Base-by-base conservation (phyloP, 306 rosid genomes). In the Sesbania bispinosa region DNA sequence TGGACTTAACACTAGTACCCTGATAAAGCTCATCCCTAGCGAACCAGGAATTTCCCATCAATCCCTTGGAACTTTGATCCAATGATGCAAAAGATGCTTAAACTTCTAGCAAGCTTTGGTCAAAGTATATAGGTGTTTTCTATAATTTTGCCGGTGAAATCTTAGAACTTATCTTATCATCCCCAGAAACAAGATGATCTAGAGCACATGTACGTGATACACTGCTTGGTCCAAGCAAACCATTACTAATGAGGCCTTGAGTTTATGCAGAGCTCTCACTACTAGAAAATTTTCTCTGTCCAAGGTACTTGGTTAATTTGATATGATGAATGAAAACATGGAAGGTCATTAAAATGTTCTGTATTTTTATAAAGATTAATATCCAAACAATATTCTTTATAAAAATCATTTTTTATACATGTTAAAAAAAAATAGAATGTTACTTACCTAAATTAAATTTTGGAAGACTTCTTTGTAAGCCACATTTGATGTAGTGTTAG, bases 181-280 rank as follows among this genome's bases (percentile, higher is more conserved):
- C 58, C 55, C 18, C 63, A 27, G 76, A 46, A 66, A 66, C 65
- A 38, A 67, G 81, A 50, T 54, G 68, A 57, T 38, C 51, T 4
- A 62, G 59, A 55, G 47, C 62, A 80, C 74, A 69, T 36, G 36
- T 67, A 73, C 3, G 26, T 27, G 75, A 75, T 58, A 69, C 73
- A 67, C 64, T 32, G 47, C 60, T 80, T 10, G 60, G 69, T 82
- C 77, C 84, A 67, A 67, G 50, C 54, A 73, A 66, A 21, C 62
- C 45, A 11, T 74, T 67, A 73, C 55, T 46, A 7, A 15, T 16
- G 38, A 74, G 52, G 62, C 16, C 61, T 55, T 67, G 77, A 48
- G 74, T 72, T 51, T 35, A 71, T 47, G 58, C 65, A 67, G 59
- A 73, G 52, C 55, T 72, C 60, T 51, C 64, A 2, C 54, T 20